These are phyloP conservation scores for Eucalyptus lansdowneana DNA, from an alignment of 345 rosid genomes.

Conservation along the genomic window DNA sequence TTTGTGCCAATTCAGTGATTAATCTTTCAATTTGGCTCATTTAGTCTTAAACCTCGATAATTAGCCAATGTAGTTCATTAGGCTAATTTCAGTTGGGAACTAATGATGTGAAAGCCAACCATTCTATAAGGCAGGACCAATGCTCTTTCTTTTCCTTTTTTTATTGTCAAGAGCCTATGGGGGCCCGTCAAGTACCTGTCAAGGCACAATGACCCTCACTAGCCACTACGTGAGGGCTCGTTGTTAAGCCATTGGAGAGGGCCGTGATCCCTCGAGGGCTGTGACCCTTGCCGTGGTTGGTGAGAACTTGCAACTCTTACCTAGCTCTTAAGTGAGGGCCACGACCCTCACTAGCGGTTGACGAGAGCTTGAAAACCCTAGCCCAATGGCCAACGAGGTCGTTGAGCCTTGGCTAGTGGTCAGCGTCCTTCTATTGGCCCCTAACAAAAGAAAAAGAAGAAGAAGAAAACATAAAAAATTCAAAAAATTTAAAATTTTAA, in stretches of 20 bases:
- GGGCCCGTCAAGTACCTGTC: accelerated
- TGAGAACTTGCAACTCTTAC: background rate
- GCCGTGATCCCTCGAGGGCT: accelerated
- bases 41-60: background rate
- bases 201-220: background rate
- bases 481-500: accelerated
- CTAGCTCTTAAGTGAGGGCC: background rate
- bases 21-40: accelerated
- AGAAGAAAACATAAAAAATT: no score
- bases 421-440: accelerated
- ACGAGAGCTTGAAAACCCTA: accelerated
- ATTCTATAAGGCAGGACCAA: no score
- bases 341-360: accelerated
- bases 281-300: background rate
- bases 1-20: accelerated
- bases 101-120: background rate
- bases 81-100: no score
- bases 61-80: no score
- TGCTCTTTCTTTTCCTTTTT: no score
- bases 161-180: background rate
- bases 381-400: accelerated
- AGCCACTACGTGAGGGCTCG: background rate
- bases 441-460: no score
- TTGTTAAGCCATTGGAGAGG: no score
- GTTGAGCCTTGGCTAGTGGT: no score